A percentile compares a stretch with the other conserved stretches of the same genome.
Evolutionary conservation across 1,139 yeast species (phyloP).

Genomic region (Kodamaea suecica): DNA sequence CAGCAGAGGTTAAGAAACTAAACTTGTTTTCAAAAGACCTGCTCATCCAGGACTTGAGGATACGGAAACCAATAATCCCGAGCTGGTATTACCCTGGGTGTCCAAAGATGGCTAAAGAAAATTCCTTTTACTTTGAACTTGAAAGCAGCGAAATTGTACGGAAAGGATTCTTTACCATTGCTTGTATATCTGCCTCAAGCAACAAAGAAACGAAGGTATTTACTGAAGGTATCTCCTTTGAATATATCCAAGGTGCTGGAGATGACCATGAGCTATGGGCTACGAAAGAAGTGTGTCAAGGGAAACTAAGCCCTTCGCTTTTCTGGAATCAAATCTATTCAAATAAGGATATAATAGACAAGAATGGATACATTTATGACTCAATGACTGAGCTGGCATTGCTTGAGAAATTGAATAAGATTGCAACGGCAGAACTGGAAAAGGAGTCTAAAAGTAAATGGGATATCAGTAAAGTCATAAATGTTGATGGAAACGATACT

Average conservation of each 20-base stretch:
- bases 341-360: slow-evolving; percentile 24
- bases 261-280: slow-evolving; percentile 94
- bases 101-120: slow-evolving; percentile 17
- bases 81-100: slow-evolving; percentile 68
- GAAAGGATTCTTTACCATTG: slow-evolving; percentile 20
- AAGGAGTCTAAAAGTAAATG: slow-evolving; percentile 1
- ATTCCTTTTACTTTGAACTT: slow-evolving; percentile 7
- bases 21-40: slow-evolving; percentile 34
- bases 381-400: slow-evolving; percentile 31
- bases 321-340: slow-evolving; percentile 51
- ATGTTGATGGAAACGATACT: too few species aligned
- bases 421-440: slow-evolving; percentile 2
- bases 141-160: slow-evolving; percentile 1
- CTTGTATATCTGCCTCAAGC: slow-evolving; percentile 65
- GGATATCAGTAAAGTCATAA: slow-evolving; percentile 14
- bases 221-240: slow-evolving; percentile 19
- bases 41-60: slow-evolving; percentile 25
- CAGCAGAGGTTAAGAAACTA: slow-evolving; percentile 37
- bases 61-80: slow-evolving; percentile 56
- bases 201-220: slow-evolving; percentile 22
- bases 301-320: slow-evolving; percentile 46
- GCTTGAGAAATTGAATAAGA: slow-evolving; percentile 14
- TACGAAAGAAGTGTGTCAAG: slow-evolving; percentile 31
- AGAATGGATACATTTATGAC: slow-evolving; percentile 31
- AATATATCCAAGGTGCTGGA: slow-evolving; percentile 86